These are phyloP conservation scores for Carpinus fangiana DNA, from an alignment of 306 rosid genomes.

Conservation along the genomic window DNA sequence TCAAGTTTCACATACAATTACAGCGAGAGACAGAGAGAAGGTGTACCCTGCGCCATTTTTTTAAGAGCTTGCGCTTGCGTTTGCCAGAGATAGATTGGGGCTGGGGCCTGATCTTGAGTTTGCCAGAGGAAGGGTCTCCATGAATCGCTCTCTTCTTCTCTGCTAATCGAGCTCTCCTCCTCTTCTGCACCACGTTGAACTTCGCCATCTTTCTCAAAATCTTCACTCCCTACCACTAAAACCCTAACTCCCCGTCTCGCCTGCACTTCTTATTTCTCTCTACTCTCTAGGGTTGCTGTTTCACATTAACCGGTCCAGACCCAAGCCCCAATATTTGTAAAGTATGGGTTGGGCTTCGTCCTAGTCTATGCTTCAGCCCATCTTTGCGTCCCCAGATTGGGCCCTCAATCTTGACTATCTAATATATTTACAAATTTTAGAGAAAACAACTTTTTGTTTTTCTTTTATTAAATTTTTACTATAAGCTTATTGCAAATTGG, in stretches of 20 bases:
- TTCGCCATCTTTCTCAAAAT: constrained; percentile 55
- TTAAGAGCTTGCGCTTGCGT: constrained; percentile 92
- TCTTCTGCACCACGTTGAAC: constrained; percentile 90
- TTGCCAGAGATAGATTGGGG: constrained; percentile 67
- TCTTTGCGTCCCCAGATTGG: too few relatives aligned
- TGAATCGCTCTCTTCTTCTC: constrained; percentile 68
- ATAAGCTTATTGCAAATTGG: too few relatives aligned
- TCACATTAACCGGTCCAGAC: not conserved
- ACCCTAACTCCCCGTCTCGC: not conserved
- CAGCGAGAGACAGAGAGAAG: not conserved
- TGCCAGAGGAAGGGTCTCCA: constrained; percentile 72
- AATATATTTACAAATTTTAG: too few relatives aligned
- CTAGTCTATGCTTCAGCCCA: not conserved
- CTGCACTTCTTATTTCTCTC: not conserved
- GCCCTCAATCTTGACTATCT: too few relatives aligned
- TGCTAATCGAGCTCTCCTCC: constrained; percentile 60
- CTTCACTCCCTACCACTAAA: not conserved
- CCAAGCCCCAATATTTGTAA: too few relatives aligned
- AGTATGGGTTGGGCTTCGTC: not conserved
- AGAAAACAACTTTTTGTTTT: too few relatives aligned
- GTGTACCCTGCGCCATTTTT: constrained; percentile 71
- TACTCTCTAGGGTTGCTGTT: not conserved
- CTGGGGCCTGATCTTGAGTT: constrained; percentile 59
- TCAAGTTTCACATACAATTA: not conserved
- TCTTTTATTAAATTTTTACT: too few relatives aligned